Conservation (phyloP, 345 rosid species). For the Rhodamnia argentea region DNA sequence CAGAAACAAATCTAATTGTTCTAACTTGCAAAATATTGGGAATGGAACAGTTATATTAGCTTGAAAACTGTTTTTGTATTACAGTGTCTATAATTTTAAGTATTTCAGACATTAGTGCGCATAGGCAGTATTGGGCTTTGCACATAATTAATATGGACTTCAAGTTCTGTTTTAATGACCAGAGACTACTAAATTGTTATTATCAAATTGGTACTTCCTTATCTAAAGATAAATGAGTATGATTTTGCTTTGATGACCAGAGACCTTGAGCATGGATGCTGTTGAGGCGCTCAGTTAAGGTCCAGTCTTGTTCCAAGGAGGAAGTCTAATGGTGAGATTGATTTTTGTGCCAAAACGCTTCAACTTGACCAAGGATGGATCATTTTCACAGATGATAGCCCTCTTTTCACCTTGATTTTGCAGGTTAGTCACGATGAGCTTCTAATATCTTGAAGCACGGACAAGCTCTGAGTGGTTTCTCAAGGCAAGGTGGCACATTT, state of each 20-base stretch:
- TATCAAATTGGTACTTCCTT: not conserved
- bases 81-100: not conserved
- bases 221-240: not conserved
- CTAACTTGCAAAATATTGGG: not conserved
- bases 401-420: not conserved
- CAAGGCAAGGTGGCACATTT: not conserved
- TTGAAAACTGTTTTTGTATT: no score
- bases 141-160: no score
- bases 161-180: not conserved
- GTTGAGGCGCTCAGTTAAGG: not conserved
- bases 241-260: not conserved
- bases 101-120: rapidly evolving
- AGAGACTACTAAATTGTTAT: rapidly evolving
- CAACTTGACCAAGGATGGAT: not conserved
- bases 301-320: not conserved
- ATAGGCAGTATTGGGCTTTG: not conserved
- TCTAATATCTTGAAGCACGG: not conserved
- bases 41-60: not conserved
- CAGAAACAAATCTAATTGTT: not conserved
- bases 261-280: not conserved
- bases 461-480: not conserved
- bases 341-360: not conserved
- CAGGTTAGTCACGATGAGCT: not conserved
- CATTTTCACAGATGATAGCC: rapidly evolving
- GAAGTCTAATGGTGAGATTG: not conserved